Evolutionary conservation across 2,329 filamentous ascomycete genomes (phyloP), one percentile per base, ranked within the genome.

Genomic region (Aspergillus arachidicola): DNA sequence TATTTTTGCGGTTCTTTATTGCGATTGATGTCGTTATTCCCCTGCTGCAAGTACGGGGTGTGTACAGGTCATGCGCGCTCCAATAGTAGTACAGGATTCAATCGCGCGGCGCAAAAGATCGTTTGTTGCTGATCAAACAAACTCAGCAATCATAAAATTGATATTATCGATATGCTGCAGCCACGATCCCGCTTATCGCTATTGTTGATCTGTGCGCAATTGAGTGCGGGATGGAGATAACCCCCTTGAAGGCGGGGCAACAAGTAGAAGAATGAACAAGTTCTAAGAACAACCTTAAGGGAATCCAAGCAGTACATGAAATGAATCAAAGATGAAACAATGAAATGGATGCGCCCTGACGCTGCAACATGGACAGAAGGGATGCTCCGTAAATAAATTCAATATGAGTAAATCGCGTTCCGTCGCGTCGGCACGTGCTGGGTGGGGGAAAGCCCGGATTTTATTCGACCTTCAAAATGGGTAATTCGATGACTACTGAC

Each of bases 341-440:
- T 36, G 16, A 34, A 53, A 28, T n/a, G 19, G n/a, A 53, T 53
- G 26, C 4, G 12, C 12, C 12, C 34, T 36, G 34, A 36, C 34
- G 34, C 34, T 36, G 12, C 34, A 36, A 36, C 34, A 36, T 36
- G 12, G 26, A 38, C 4, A 5, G n/a, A 46, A 46, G 21, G 21
- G 43, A 28, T 28, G 1, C 26, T 28, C 26, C 26, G 21, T 46
- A 6, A 23, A 46, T 14, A 5, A 46, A 23, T 46, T 23, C 43
- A 6, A 26, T 23, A 16, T 7, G 36, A 38, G 21, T 55, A 23
- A 55, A 55, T 55, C 32, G 51, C 51, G 51, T 55, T 38, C 32
- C 11, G 28, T 12, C 61, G 61, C 57, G 61, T 60, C 57, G 43
- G 21, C 61, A 63, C 61, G 57, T 63, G 61, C 32, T 36, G n/a